Conservation (phyloP, 345 rosid species). For the Salix purpurea region DNA sequence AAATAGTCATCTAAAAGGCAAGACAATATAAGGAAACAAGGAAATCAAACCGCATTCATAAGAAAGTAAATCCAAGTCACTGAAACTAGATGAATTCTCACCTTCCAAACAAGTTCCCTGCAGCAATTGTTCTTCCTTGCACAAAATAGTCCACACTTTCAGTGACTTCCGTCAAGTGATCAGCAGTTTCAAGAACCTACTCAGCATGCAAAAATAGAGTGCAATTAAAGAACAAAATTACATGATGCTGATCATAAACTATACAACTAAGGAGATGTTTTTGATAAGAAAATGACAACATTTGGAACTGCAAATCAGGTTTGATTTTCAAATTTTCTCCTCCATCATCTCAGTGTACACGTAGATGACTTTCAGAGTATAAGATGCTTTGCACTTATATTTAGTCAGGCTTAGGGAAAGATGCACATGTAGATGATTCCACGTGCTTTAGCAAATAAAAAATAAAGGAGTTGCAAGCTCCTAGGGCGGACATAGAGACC, state of each 20-base stretch:
- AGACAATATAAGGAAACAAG: background rate
- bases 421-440: no score
- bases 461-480: no score
- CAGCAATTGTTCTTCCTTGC: conserved; percentile 93
- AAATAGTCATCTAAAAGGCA: background rate
- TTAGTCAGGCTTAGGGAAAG: no score
- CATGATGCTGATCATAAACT: background rate
- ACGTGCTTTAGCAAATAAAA: no score
- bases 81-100: conserved; percentile 20
- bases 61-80: background rate
- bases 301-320: background rate
- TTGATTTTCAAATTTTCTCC: background rate
- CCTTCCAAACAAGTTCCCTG: conserved; percentile 99
- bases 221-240: conserved; percentile 1
- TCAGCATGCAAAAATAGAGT: background rate
- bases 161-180: conserved; percentile 93
- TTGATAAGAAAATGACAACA: background rate
- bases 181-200: conserved; percentile 97
- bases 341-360: no score
- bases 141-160: conserved; percentile 98
- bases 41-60: background rate
- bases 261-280: background rate
- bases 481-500: no score
- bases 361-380: no score
- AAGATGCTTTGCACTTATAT: no score